Evolutionary conservation across 2,329 filamentous ascomycete genomes (phyloP).

Genomic region (Cladorrhinum sp.): DNA sequence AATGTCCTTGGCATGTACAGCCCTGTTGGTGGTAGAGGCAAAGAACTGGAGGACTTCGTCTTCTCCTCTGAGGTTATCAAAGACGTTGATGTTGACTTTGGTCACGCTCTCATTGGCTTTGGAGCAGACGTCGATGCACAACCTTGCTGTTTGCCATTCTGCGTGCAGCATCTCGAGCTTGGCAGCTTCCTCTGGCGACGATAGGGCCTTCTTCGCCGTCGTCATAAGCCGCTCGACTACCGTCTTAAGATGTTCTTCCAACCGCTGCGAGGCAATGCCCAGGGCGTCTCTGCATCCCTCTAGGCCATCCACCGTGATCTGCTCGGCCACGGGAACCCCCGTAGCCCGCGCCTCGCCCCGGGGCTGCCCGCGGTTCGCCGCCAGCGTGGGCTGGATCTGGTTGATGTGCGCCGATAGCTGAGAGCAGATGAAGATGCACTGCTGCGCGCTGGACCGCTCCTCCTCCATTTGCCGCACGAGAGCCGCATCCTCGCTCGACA

Average conservation of each 20-base stretch:
- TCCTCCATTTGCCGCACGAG: slow-evolving; percentile 31
- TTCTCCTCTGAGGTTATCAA: slow-evolving; percentile 9
- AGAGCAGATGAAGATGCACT: slow-evolving; percentile 35
- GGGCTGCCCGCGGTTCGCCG: slow-evolving; percentile 3
- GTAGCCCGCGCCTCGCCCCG: background rate
- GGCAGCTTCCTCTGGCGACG: slow-evolving; percentile 31
- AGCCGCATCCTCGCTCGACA: slow-evolving; percentile 29
- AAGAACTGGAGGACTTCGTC: slow-evolving; percentile 13
- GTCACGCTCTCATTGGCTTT: slow-evolving; percentile 10
- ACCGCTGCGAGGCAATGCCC: slow-evolving; percentile 21
- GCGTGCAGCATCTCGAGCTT: slow-evolving; percentile 35
- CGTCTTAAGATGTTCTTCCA: slow-evolving; percentile 9
- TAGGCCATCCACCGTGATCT: slow-evolving; percentile 33
- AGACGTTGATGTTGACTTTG: slow-evolving; percentile 9
- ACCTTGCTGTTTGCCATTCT: slow-evolving; percentile 33
- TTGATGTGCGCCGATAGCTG: slow-evolving; percentile 34
- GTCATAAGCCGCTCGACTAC: slow-evolving; percentile 30
- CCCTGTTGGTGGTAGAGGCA: slow-evolving; percentile 10
- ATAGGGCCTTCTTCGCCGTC: slow-evolving; percentile 30
- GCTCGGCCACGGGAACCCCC: slow-evolving; percentile 26
- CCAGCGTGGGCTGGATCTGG: slow-evolving; percentile 22
- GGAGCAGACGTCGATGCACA: slow-evolving; percentile 12
- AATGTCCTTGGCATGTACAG: slow-evolving; percentile 11
- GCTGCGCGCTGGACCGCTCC: slow-evolving; percentile 34
- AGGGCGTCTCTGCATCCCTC: slow-evolving; percentile 35